Evolutionary conservation across 2,329 filamentous ascomycete species (phyloP).

Genomic region (Fusarium penzigii): DNA sequence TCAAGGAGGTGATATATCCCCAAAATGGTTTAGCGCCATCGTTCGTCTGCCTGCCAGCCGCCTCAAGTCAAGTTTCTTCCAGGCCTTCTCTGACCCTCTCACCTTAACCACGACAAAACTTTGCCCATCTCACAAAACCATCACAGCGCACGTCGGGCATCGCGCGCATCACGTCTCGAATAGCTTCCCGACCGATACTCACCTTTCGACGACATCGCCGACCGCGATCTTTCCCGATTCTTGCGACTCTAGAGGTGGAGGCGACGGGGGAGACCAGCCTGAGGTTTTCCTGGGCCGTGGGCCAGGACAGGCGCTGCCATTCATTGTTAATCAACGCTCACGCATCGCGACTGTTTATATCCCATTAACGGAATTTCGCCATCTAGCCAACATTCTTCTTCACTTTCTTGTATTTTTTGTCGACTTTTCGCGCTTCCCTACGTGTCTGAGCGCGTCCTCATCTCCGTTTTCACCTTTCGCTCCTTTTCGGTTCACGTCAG

Average conservation of each 20-base stretch:
- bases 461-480: constrained; percentile 24
- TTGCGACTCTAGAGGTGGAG: constrained; percentile 42
- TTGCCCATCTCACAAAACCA: constrained; percentile 40
- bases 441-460: constrained; percentile 26
- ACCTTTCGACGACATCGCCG: constrained; percentile 35
- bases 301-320: constrained; percentile 46
- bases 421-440: constrained; percentile 27
- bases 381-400: constrained; percentile 22
- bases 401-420: constrained; percentile 25
- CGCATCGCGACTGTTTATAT: constrained; percentile 36
- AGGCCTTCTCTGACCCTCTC: constrained; percentile 39
- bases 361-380: constrained; percentile 28
- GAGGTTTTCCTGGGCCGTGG: constrained; percentile 50
- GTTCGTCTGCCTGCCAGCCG: constrained; percentile 35
- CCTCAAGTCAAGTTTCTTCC: constrained; percentile 48
- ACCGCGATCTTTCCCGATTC: constrained; percentile 39
- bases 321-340: constrained; percentile 43
- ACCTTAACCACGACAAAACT: constrained; percentile 48
- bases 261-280: constrained; percentile 48
- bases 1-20: constrained; percentile 6
- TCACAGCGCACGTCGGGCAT: constrained; percentile 56
- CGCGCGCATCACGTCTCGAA: constrained; percentile 39
- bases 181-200: constrained; percentile 27
- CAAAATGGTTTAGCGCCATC: constrained; percentile 22
- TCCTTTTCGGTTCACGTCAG: constrained; percentile 28